Base-by-base conservation (phyloP, 768 basidiomycete genomes). In the Epithele typhae region DNA sequence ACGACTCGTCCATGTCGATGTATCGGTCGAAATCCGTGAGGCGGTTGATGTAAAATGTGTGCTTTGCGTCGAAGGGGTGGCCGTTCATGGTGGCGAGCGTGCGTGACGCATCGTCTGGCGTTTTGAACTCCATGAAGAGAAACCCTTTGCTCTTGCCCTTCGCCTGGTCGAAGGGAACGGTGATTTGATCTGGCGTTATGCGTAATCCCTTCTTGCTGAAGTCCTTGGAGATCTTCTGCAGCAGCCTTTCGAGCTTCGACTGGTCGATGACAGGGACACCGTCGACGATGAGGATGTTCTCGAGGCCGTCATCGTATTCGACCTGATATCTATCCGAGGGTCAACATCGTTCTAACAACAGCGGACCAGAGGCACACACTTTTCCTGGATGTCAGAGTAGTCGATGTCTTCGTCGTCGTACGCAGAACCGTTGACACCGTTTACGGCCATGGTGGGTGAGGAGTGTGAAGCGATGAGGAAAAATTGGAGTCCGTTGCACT, bases 121-220 rank as follows among this genome's bases (percentile, higher is more conserved):
- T 82, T 42, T 76, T 78, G 58, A 86, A 81, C 54, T 93, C 90
- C 45, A 94, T 69, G 63, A 97, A 96, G 52, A 87, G 69, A 61
- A 80, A 93, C 94, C 96, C 96, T 72, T 93, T 93, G 74, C 88
- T 92, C 68, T 92, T 90, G 23, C 81, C 88, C 7, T 76, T 77
- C 40, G 74, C 60, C 46, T 88, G 79, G 60, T 94, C 85, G 89
- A 91, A 95, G 23, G 95, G 93, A 66, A 97, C 78, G 53, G 76
- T 81, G 53, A 97, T 84, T 56, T 84, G 81, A 41, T 87, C 86
- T 6, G 81, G 67, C 57, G 84, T 85, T 46, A 96, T 75, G 25
- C 82, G 66, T 8, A 82, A 77, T 23, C 93, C 92, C 62, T 86
- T 90, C 59, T 81, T 82, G 11, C 76, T 73, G 62, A 97, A 95